Evolutionary conservation across 441 rosid genomes (phyloP), one percentile per base, ranked within the genome.

Genomic region (Geranium incanum): DNA sequence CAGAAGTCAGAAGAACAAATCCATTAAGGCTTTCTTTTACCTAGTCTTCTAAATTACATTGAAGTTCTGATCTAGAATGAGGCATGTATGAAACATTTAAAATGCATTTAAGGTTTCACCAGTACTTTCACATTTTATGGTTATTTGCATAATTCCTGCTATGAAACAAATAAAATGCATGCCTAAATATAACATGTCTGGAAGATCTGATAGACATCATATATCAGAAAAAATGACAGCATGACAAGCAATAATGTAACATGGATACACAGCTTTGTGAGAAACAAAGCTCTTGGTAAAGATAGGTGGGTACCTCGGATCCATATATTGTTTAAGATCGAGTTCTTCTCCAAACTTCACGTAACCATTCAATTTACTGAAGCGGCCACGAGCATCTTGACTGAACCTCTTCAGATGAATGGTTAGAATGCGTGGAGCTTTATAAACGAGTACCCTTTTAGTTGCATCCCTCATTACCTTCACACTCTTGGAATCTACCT

Each of bases 331-430:
- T 74, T 82, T 75, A 67, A 95, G 90, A 84, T 95, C 89, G 13
- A 95, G 80, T 36, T 68, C 45, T 67, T 89, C 97, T 73, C 86
- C 71, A 74, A 95, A 95, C 78, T 79, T 81, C 74, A 95, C 91
- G 82, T 88, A 94, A 55, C 99, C 99, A 57, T 84, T 90, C 82
- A 95, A 81, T 86, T 95, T 95, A 84, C 85, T 92, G 71, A 89
- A 78, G 70, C 96, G 90, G 74, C 99, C 99, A 12, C 92, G 97
- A 55, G 82, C 77, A 81, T 92, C 99, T 81, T 92, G 99, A 82
- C 87, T 86, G 79, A 95, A 95, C 81, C 99, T 87, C 72, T 95
- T 92, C 72, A 95, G 81, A 83, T 95, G 99, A 74, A 95, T 80
- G 64, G 95, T 90, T 70, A 95, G 78, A 45, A 95, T 79, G 57